phyloP scores from a whole-genome alignment of 768 basidiomycete genomes.

The Heimioporus sp. region DNA sequence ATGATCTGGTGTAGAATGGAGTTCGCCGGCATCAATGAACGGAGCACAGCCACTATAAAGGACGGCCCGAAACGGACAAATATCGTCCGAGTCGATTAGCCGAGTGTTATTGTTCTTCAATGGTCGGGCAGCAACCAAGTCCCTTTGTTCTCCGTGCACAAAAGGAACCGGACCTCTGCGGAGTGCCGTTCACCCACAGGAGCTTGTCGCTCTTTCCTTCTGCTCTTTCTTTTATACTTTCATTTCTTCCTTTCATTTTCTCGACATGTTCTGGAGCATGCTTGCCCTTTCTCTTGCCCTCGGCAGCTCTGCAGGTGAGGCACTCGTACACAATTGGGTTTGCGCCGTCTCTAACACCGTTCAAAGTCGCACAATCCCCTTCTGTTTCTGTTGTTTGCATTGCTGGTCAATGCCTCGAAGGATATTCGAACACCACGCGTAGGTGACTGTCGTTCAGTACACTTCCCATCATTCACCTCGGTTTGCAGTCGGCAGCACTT shows the following conservation, averaged over 20 bases:
- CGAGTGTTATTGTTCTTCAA: conserved; percentile 24
- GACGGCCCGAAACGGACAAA: conserved; percentile 4
- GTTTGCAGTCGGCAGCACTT: conserved; percentile 61
- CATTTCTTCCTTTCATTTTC: conserved; percentile 22
- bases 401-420: conserved; percentile 88
- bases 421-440: conserved; percentile 69
- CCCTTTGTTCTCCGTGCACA: conserved; percentile 25
- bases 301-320: conserved; percentile 40
- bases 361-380: conserved; percentile 53
- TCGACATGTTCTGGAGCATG: conserved; percentile 40
- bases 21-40: neutral
- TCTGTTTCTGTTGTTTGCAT: conserved; percentile 74
- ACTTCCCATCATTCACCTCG: conserved; percentile 12
- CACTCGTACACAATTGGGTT: neutral
- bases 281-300: conserved; percentile 36
- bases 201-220: conserved; percentile 22
- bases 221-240: conserved; percentile 13
- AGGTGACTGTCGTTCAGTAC: conserved; percentile 33
- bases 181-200: conserved; percentile 9
- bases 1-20: neutral
- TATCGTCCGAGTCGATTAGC: conserved; percentile 2
- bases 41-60: conserved; percentile 10
- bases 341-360: neutral
- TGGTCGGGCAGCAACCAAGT: conserved; percentile 17
- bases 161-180: conserved; percentile 26